These are phyloP conservation scores for Suillus weaverae DNA, from an alignment of 768 basidiomycete species.

Conservation along the genomic window DNA sequence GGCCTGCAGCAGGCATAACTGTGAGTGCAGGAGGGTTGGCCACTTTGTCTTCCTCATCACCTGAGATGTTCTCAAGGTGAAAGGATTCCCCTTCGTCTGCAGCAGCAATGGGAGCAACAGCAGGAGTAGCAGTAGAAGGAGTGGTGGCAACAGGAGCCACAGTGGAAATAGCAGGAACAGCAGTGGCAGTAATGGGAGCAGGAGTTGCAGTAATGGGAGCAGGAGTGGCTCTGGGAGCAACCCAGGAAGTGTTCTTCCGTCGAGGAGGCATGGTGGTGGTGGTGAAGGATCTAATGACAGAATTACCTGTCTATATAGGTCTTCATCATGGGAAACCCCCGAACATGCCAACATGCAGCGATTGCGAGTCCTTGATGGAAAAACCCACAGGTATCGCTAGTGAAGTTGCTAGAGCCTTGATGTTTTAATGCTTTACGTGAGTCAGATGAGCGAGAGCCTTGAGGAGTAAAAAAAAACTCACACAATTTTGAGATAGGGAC, in stretches of 20 bases:
- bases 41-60: neutral
- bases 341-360: no score
- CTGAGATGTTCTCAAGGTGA: neutral
- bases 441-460: no score
- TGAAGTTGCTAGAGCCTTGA: no score
- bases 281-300: neutral
- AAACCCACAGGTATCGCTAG: no score
- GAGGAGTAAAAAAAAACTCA: no score
- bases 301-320: neutral
- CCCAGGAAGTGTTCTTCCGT: neutral
- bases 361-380: no score
- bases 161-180: no score
- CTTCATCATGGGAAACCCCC: neutral
- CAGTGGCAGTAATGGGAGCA: neutral
- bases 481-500: no score
- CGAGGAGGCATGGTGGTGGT: neutral
- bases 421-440: no score
- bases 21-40: neutral
- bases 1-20: neutral
- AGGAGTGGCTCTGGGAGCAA: neutral
- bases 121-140: neutral
- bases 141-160: rapidly evolving
- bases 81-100: neutral
- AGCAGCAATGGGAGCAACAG: neutral
- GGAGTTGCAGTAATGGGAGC: neutral